These are phyloP conservation scores for Parathielavia appendiculata DNA, from an alignment of 495 filamentous ascomycete genomes.

Conservation along the genomic window DNA sequence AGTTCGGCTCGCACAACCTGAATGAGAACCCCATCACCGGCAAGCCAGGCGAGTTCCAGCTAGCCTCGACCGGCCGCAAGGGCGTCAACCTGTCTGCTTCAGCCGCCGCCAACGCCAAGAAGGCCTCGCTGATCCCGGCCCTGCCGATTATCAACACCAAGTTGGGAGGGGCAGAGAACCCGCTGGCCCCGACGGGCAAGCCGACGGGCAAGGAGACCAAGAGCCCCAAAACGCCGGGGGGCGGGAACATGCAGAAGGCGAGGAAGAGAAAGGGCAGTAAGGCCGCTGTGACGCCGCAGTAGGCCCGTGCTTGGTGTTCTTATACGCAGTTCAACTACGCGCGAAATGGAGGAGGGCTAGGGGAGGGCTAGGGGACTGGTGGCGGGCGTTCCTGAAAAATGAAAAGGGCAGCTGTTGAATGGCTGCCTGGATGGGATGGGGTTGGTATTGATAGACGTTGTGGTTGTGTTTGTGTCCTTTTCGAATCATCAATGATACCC, in stretches of 20 bases:
- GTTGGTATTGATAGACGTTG: not conserved
- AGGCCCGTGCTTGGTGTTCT: too few species aligned
- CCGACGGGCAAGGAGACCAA: conserved; percentile 42
- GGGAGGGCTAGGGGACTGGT: not conserved
- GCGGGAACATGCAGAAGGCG: conserved; percentile 33
- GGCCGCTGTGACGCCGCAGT: conserved; percentile 29
- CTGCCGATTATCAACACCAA: conserved; percentile 39
- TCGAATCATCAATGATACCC: conserved; percentile 4
- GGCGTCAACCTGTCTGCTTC: conserved; percentile 30
- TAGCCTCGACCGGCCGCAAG: conserved; percentile 55
- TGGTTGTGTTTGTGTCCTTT: not conserved
- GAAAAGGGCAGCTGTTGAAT: not conserved
- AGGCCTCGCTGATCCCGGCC: conserved; percentile 1
- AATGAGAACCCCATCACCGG: conserved; percentile 87
- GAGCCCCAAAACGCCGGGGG: conserved; percentile 46
- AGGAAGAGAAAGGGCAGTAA: conserved; percentile 62
- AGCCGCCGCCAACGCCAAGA: conserved; percentile 2
- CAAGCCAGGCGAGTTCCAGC: conserved; percentile 78
- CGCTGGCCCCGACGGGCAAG: conserved; percentile 9
- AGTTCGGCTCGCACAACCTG: conserved; percentile 74
- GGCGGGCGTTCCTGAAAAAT: not conserved
- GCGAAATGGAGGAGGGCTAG: not conserved
- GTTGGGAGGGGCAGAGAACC: conserved; percentile 27
- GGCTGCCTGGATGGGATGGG: not conserved
- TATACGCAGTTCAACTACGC: too few species aligned